Base-by-base conservation (phyloP, 305 asterid genomes). In the Plantago lanceolata region DNA sequence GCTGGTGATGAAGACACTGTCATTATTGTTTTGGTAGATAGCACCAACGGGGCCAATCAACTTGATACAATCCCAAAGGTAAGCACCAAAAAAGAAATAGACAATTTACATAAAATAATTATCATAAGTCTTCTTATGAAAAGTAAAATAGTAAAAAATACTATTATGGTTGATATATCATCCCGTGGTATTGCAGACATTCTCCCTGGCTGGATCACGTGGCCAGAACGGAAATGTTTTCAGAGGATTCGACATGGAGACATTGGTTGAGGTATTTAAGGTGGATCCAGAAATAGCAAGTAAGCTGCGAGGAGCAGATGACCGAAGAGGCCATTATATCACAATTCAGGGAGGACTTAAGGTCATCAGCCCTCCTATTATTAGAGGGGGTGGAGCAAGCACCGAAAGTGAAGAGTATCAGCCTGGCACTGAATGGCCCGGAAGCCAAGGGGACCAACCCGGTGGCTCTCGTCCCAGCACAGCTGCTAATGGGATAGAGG, bases 161-260 rank as follows among this genome's bases (percentile, higher is more conserved):
- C 28, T 31, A 31, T 31, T 4, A 4, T 31, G 37, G 37, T 31
- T 31, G 37, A 51, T 51, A n/a, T 2, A 21, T 8, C 3, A 58
- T 37, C 37, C 19, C 11, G 45, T 19, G 48, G 11, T 7, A 40
- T 1, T 58, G 73, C 75, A 86, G 90, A 61, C 84, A 19, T 86
- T 86, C 77, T 74, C 67, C 75, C 61, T 86, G 1, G 95, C 90
- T 40, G 95, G 89, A 48, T 76, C 78, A 71, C 83, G 44, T 68
- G 67, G n/a, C 31, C 68, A 13, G 70, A 60, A 45, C 64, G 82
- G 82, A 48, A 81, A 84, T 61, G 48, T 84, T 19, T 66, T 81
- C 73, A 26, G 56, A 26, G 89, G 86, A 0, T 50, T 83, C 15
- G 70, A 61, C 8, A 19, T 40, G 3, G 55, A 61, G 31, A 43